phyloP scores from a whole-genome alignment of 257 asterid genomes.

The Plectranthus barbatus region DNA sequence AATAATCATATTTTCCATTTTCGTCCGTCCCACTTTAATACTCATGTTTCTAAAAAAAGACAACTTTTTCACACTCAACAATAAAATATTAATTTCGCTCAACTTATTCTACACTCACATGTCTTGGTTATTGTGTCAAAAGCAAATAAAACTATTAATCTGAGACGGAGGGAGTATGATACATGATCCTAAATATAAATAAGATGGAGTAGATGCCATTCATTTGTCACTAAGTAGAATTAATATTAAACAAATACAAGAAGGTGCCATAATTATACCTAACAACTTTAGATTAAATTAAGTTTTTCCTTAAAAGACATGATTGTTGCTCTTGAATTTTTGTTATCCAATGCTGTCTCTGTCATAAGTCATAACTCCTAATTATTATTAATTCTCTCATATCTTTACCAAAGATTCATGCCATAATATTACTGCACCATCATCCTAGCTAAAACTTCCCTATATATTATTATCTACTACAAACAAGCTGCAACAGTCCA shows the following conservation, averaged over 20 bases:
- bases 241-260: not conserved
- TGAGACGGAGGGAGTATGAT: too few relatives aligned
- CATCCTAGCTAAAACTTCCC: not conserved
- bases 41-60: too few relatives aligned
- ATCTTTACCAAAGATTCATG: constrained; percentile 2
- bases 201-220: not conserved
- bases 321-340: constrained; percentile 19
- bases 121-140: too few relatives aligned
- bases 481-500: not conserved
- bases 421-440: not conserved
- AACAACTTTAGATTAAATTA: constrained; percentile 18
- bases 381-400: constrained; percentile 5
- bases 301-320: constrained; percentile 36
- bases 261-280: constrained; percentile 39
- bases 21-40: too few relatives aligned
- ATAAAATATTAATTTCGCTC: too few relatives aligned
- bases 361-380: constrained; percentile 20
- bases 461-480: not conserved
- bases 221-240: not conserved
- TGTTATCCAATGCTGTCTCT: constrained; percentile 24
- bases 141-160: too few relatives aligned
- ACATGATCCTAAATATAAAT: not conserved
- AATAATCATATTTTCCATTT: too few relatives aligned
- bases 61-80: too few relatives aligned
- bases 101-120: too few relatives aligned